Evolutionary conservation across 441 rosid genomes (phyloP), one percentile per base, ranked within the genome.

Genomic region (Croton laevigatus): DNA sequence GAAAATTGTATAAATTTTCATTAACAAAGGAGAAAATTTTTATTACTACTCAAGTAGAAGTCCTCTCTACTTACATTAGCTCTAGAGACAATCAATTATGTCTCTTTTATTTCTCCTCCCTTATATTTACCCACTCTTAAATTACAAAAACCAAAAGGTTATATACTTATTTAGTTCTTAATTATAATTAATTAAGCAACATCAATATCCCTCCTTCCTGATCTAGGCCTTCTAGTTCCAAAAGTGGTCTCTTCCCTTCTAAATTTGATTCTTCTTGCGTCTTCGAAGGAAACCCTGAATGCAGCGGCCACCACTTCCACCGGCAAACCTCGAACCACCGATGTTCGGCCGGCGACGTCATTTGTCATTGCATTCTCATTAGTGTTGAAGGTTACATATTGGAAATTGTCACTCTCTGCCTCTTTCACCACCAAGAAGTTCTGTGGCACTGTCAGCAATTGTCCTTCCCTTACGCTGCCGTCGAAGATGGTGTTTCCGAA

Each of bases 311-410:
- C 32, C 3, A 94, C 87, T 36, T 84, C 88, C 6, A 66, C 73
- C 0, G 96, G 98, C 74, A 94, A 40, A 6, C 81, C 92, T 23
- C 83, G 45, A 38, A 90, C 2, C 14, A 76, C 83, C 0, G 93
- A 91, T 65, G 86, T 83, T 19, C 84, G 69, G 17, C 97, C 97
- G 0, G 91, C 88, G 0, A 90, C 79, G 0, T 85, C 81, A 68
- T 68, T 78, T 66, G 80, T 66, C 74, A 80, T 78, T 3, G 91
- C 92, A 20, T 87, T 81, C 49, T 79, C 85, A 66, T 81, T 83
- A 62, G 97, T 91, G 79, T 86, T 87, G 85, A 94, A 89, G 10
- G 85, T 63, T 0, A 94, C 45, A 83, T 90, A 90, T 54, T 84
- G 79, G 74, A 88, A 88, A 49, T 73, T 79, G 2, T 81, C 80